Evolutionary conservation across 805 yeast genomes (phyloP), one percentile per base, ranked within the genome.

Genomic region (Lipomyces mesembrius): DNA sequence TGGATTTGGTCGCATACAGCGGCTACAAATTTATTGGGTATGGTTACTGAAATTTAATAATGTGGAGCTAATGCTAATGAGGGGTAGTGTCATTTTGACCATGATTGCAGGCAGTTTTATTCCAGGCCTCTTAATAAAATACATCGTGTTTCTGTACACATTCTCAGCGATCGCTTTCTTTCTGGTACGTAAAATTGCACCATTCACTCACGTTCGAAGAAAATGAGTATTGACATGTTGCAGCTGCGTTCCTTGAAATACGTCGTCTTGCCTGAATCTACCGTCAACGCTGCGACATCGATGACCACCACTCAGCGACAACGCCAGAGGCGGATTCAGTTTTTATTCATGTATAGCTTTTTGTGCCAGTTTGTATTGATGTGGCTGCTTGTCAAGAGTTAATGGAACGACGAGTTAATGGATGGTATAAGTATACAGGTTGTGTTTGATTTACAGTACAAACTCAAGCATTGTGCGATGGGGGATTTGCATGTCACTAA

Each of bases 21-120:
- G 98, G 98, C 49, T 96, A 95, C 83, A 95, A 95, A 77, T 96
- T 92, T 76, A 92, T 96, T 52, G 91, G 97, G 8, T 82, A 89
- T 69, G 83, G 85, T 61, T 78, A 88, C 72, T 75, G 87, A 54
- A 72, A 87, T 9, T 20, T 29, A 49, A 2, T 14, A 22, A 14
- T 3, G 20, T 32, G 25, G 4, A 22, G 14, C 20, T 37, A 39
- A 3, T 14, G 22, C 29, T 29, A 85, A 75, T 61, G 76, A 56
- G 60, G 65, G 77, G 34, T 64, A 60, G 76, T 29, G 74, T 80
- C 54, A 76, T 79, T 20, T 55, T 77, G 60, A 77, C 79, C 25
- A 74, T 77, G 69, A 68, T 78, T 54, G 77, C 75, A 14, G 70
- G 78, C 29, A 71, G 78, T 29, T 61, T 78, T 37, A 57, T 74